Percentiles rank a stretch among this genome's conserved stretches.
Conservation (phyloP, 2,329 filamentous ascomycete genomes). For the Helicocarpus griseus region DNA sequence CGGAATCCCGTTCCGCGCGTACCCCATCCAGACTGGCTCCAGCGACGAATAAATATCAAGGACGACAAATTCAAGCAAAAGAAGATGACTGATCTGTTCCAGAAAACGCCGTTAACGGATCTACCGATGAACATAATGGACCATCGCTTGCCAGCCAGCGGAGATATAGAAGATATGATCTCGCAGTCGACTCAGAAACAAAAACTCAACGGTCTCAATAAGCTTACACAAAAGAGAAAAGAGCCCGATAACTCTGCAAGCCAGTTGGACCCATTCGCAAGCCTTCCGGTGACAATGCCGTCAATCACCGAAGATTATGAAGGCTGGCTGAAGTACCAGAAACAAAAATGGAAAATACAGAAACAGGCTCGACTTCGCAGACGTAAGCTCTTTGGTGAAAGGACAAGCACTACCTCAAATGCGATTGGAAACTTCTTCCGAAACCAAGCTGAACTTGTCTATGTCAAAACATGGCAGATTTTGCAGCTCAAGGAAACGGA, state of each 20-base stretch:
- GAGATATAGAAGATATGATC: constrained; percentile 64
- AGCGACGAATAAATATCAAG: constrained; percentile 84
- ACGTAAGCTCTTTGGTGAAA: constrained; percentile 87
- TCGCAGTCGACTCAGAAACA: constrained; percentile 61
- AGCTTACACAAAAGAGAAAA: constrained; percentile 58
- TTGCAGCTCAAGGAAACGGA: constrained; percentile 77
- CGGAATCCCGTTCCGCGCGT: constrained; percentile 90
- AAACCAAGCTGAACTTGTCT: constrained; percentile 82
- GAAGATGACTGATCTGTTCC: constrained; percentile 92
- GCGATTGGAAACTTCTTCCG: constrained; percentile 66
- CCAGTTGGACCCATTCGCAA: constrained; percentile 67
- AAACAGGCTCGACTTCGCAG: constrained; percentile 78
- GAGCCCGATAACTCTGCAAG: constrained; percentile 56
- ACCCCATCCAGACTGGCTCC: constrained; percentile 91
- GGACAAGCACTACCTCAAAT: constrained; percentile 51
- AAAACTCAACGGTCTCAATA: constrained; percentile 50
- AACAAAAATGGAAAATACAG: constrained; percentile 98
- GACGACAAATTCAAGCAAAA: constrained; percentile 98
- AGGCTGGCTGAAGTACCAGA: constrained; percentile 86
- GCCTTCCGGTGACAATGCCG: constrained; percentile 75
- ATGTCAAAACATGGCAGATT: constrained; percentile 90
- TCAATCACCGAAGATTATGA: constrained; percentile 76
- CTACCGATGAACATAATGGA: constrained; percentile 53
- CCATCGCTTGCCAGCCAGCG: constrained; percentile 44
- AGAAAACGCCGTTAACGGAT: constrained; percentile 56